These are phyloP conservation scores for Euclidium syriacum DNA, from an alignment of 345 rosid genomes.

Conservation along the genomic window DNA sequence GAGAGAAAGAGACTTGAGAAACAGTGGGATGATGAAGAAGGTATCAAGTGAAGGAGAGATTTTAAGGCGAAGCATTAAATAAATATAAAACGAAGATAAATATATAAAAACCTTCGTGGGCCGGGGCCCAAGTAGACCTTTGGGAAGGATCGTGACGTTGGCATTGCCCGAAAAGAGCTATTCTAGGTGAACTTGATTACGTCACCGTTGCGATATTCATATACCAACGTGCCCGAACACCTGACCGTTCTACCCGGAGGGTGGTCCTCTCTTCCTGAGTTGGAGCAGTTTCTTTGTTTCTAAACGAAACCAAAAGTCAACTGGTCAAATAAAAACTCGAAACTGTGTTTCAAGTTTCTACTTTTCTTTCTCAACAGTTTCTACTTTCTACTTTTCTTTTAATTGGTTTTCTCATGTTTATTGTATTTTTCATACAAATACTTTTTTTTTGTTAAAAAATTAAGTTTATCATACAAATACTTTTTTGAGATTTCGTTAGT, in stretches of 20 bases:
- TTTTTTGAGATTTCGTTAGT: neutral
- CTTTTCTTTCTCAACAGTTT: neutral
- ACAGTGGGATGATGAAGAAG: slow-evolving; percentile 7
- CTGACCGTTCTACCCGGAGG: slow-evolving; percentile 26
- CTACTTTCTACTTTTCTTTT: neutral
- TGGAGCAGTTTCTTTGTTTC: slow-evolving; percentile 15
- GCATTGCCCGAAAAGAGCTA: slow-evolving; percentile 11
- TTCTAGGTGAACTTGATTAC: slow-evolving; percentile 8
- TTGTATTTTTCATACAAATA: neutral
- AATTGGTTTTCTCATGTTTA: neutral
- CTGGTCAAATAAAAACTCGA: slow-evolving; percentile 24
- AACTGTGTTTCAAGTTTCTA: slow-evolving; percentile 6
- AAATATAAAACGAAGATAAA: neutral
- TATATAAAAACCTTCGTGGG: slow-evolving; percentile 22
- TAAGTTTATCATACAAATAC: neutral
- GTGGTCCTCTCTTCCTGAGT: slow-evolving; percentile 15
- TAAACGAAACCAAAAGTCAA: slow-evolving; percentile 27
- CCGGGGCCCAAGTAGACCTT: slow-evolving; percentile 30
- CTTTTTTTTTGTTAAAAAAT: too few species aligned
- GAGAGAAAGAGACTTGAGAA: neutral
- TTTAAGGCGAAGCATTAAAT: neutral
- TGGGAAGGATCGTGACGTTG: slow-evolving; percentile 18
- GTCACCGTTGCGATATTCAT: slow-evolving; percentile 18
- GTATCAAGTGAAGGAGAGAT: slow-evolving; percentile 3
- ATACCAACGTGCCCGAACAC: slow-evolving; percentile 24